A percentile compares a stretch with the other conserved stretches of the same genome.
phyloP scores from a whole-genome alignment of 73 alveolate genomes.

The Tetrahymena elliotti region DNA sequence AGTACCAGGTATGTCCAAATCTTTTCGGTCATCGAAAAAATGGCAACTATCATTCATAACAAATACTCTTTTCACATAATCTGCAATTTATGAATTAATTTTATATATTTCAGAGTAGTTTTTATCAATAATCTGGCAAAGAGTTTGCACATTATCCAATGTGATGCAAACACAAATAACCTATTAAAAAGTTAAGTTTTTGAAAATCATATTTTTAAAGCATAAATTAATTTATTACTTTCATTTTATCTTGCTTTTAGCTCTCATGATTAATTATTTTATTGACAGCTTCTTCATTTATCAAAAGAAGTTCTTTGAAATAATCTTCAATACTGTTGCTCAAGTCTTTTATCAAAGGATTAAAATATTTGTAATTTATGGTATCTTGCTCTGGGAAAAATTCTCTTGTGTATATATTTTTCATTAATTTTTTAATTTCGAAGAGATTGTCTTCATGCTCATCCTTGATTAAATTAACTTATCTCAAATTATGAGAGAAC shows the following conservation, averaged over 20 bases:
- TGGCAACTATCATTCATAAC: constrained; percentile 1
- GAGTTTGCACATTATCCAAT: background rate
- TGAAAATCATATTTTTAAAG: background rate
- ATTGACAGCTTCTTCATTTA: background rate
- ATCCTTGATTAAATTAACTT: background rate
- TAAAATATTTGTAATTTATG: background rate
- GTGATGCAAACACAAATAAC: constrained; percentile 27
- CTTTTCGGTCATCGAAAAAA: background rate
- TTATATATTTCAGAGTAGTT: background rate
- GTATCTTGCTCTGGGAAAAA: background rate
- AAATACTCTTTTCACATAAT: constrained; percentile 2
- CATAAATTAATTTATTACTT: background rate
- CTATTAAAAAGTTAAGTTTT: background rate
- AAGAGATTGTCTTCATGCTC: background rate
- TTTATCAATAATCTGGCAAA: constrained; percentile 3
- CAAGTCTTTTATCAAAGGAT: background rate
- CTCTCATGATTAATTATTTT: background rate
- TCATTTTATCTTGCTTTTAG: background rate
- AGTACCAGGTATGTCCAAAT: background rate
- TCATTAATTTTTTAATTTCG: background rate
- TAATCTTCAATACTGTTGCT: background rate
- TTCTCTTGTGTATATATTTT: background rate
- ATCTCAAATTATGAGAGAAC: background rate
- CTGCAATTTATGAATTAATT: background rate
- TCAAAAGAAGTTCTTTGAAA: background rate